phyloP scores from a whole-genome alignment of 2,329 filamentous ascomycete genomes.

The Colletotrichum higginsianum region DNA sequence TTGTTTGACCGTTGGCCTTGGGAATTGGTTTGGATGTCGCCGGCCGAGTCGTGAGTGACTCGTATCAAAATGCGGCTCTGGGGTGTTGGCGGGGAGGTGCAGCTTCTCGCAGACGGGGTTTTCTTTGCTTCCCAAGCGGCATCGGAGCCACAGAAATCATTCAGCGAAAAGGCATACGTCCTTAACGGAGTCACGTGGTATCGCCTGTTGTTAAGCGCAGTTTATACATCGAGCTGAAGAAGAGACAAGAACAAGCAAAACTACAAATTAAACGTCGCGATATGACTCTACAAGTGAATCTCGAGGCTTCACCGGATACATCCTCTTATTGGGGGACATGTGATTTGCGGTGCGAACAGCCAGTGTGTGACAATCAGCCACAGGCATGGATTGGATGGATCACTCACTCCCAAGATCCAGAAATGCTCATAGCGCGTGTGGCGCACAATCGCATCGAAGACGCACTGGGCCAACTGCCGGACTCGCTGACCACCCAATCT shows the following conservation, averaged over 20 bases:
- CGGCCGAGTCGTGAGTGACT: slow-evolving; percentile 3
- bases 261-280: not conserved
- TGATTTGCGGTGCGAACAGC: not conserved
- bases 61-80: slow-evolving; percentile 14
- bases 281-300: not conserved
- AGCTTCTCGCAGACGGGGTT: slow-evolving; percentile 28
- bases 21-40: not conserved
- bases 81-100: slow-evolving; percentile 21
- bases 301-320: slow-evolving; percentile 1
- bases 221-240: not conserved
- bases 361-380: slow-evolving; percentile 34
- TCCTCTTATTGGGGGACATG: not conserved
- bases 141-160: slow-evolving; percentile 36
- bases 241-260: not conserved
- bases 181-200: slow-evolving; percentile 32
- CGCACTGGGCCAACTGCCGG: slow-evolving; percentile 28
- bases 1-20: too few species aligned
- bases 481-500: slow-evolving; percentile 20
- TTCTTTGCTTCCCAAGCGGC: slow-evolving; percentile 39
- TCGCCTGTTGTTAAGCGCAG: not conserved
- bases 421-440: not conserved
- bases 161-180: slow-evolving; percentile 19
- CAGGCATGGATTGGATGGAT: slow-evolving; percentile 34
- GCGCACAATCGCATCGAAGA: slow-evolving; percentile 8
- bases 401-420: slow-evolving; percentile 20